Conservation (phyloP, 2,329 filamentous ascomycete genomes). For the Rhynchosporium secalis region DNA sequence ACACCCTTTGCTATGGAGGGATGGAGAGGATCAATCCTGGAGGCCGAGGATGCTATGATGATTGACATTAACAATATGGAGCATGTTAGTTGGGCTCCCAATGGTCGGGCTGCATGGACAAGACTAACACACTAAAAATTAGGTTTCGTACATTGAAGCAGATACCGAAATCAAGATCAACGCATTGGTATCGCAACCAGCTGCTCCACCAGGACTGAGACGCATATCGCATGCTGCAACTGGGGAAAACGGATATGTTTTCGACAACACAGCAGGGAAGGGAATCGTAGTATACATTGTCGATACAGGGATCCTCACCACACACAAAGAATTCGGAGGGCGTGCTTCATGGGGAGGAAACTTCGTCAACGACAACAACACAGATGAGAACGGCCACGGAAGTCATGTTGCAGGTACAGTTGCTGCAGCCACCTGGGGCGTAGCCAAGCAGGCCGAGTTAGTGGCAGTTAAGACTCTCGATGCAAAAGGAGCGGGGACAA, state of each 20-base stretch:
- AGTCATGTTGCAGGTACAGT: conserved; percentile 47
- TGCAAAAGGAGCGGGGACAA: conserved; percentile 46
- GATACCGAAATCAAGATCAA: conserved; percentile 50
- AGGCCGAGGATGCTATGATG: conserved; percentile 53
- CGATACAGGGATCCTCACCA: conserved; percentile 41
- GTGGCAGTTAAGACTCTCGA: conserved; percentile 44
- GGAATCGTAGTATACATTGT: conserved; percentile 42
- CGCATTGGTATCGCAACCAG: conserved; percentile 51
- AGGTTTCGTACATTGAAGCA: conserved; percentile 56
- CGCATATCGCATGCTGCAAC: conserved; percentile 37
- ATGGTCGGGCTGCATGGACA: background rate
- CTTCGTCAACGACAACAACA: conserved; percentile 36
- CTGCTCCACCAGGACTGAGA: conserved; percentile 46
- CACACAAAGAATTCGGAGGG: conserved; percentile 42
- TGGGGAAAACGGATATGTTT: conserved; percentile 35
- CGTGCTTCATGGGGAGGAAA: conserved; percentile 41
- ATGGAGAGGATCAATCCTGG: conserved; percentile 56
- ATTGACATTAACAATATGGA: conserved; percentile 49
- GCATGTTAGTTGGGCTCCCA: conserved; percentile 18
- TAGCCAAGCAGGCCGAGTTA: conserved; percentile 42
- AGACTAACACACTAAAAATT: conserved; percentile 23
- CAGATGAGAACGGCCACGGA: conserved; percentile 45
- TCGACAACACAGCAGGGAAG: conserved; percentile 38
- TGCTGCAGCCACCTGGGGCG: conserved; percentile 43
- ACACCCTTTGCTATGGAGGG: conserved; percentile 48